Evolutionary conservation across 208 protist species (phyloP).

Genomic region (Naegleria lovaniensis): DNA sequence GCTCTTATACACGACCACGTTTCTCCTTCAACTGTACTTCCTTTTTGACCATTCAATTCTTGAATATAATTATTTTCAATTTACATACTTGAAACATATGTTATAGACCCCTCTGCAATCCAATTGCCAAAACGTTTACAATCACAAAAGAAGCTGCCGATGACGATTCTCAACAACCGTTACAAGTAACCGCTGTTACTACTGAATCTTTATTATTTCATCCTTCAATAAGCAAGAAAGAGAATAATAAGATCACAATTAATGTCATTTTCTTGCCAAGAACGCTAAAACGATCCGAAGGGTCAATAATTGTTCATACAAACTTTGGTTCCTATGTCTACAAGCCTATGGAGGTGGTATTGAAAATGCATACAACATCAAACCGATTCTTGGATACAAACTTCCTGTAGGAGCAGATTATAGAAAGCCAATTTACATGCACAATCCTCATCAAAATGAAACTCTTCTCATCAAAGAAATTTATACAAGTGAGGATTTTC

Average conservation of each 20-base stretch:
- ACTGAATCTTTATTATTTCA: background rate
- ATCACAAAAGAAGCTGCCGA: background rate
- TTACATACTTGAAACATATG: no score
- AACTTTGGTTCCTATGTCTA: background rate
- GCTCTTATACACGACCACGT: no score
- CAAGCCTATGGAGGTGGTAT: background rate
- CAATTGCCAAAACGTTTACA: background rate
- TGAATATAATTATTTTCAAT: no score
- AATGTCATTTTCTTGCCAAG: background rate
- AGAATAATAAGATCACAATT: constrained; percentile 2
- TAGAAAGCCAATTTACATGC: background rate
- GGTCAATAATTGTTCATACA: background rate
- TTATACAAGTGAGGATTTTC: constrained; percentile 7
- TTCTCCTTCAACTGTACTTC: no score
- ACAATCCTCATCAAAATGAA: constrained; percentile 11
- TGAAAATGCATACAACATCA: background rate
- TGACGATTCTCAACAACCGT: background rate
- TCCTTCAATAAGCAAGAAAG: background rate
- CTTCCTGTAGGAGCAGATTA: background rate
- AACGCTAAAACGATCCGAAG: background rate
- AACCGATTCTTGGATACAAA: background rate
- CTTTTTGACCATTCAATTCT: no score
- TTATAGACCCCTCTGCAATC: background rate
- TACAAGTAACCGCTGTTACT: background rate
- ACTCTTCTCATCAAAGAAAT: background rate